These are phyloP conservation scores for Discostella pseudostelligera DNA, from an alignment of 108 stramenopile genomes.

Conservation along the genomic window DNA sequence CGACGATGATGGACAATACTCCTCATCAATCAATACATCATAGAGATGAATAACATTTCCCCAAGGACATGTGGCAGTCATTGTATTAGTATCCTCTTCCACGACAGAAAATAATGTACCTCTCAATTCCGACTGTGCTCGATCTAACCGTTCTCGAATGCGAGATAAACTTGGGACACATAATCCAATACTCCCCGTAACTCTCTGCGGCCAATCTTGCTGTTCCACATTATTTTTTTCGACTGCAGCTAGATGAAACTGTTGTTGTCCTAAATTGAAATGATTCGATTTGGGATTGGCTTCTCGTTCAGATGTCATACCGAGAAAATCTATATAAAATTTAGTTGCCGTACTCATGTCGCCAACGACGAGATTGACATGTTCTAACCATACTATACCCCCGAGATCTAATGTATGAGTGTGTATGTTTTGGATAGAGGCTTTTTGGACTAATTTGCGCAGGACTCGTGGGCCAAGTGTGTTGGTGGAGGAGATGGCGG, in stretches of 20 bases:
- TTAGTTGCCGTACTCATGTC: constrained; percentile 33
- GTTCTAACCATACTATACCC: constrained; percentile 65
- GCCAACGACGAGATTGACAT: constrained; percentile 64
- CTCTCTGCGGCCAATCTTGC: constrained; percentile 36
- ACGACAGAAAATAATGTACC: constrained; percentile 31
- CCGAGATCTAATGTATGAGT: constrained; percentile 31
- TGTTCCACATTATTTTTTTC: constrained; percentile 26
- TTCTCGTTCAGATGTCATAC: constrained; percentile 40
- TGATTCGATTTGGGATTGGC: constrained; percentile 43
- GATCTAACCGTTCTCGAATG: constrained; percentile 23
- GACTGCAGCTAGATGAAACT: constrained; percentile 60
- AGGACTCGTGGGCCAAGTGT: constrained; percentile 28
- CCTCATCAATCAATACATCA: constrained; percentile 38
- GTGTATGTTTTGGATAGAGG: constrained; percentile 8
- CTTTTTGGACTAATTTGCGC: constrained; percentile 23
- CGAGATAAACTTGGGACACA: constrained; percentile 37
- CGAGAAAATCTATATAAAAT: constrained; percentile 62
- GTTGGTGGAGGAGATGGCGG: too few species aligned
- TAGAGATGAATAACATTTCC: constrained; percentile 52
- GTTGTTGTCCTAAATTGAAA: constrained; percentile 70
- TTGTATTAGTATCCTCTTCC: constrained; percentile 19
- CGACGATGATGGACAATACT: background rate
- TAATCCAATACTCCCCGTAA: constrained; percentile 49
- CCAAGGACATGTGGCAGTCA: constrained; percentile 52
- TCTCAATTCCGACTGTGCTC: constrained; percentile 17